These are phyloP conservation scores for Podospora anserina DNA, from an alignment of 495 filamentous ascomycete genomes.

Conservation along the genomic window DNA sequence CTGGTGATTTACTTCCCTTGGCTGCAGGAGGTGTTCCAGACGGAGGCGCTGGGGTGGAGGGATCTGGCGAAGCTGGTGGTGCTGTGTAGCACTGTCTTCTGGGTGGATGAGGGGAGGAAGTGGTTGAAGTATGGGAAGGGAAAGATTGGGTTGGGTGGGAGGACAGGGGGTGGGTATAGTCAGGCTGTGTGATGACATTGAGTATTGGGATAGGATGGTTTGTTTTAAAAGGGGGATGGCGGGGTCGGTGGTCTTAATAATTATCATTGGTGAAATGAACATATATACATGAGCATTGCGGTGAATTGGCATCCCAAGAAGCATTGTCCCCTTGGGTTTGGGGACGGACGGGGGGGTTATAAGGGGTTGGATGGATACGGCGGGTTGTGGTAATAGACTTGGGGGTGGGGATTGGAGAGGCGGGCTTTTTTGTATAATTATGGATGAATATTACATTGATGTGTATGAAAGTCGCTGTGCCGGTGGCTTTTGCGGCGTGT, in stretches of 20 bases:
- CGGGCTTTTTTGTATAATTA: not conserved
- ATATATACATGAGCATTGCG: not conserved
- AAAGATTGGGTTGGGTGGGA: conserved; percentile 25
- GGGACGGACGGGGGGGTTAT: not conserved
- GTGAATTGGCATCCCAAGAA: not conserved
- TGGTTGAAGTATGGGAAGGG: conserved; percentile 51
- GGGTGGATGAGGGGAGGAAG: conserved; percentile 90
- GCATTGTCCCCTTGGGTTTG: not conserved
- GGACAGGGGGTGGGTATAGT: conserved; percentile 44
- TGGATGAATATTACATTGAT: not conserved
- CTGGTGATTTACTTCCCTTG: conserved; percentile 92
- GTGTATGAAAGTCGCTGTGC: not conserved
- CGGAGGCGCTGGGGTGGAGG: conserved; percentile 69
- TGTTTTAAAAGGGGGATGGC: not conserved
- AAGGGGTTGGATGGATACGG: not conserved
- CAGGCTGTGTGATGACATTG: conserved; percentile 43
- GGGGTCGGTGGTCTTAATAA: conserved; percentile 1
- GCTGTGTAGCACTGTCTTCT: conserved; percentile 86
- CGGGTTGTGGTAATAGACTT: not conserved
- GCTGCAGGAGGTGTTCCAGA: conserved; percentile 92
- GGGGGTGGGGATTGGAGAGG: not conserved
- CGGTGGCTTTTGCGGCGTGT: not conserved
- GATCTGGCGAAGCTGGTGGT: conserved; percentile 70
- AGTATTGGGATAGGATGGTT: not conserved
- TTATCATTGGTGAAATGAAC: conserved; percentile 3